Conservation (phyloP, 179 eudicot genomes). For the Spergularia azorica region DNA sequence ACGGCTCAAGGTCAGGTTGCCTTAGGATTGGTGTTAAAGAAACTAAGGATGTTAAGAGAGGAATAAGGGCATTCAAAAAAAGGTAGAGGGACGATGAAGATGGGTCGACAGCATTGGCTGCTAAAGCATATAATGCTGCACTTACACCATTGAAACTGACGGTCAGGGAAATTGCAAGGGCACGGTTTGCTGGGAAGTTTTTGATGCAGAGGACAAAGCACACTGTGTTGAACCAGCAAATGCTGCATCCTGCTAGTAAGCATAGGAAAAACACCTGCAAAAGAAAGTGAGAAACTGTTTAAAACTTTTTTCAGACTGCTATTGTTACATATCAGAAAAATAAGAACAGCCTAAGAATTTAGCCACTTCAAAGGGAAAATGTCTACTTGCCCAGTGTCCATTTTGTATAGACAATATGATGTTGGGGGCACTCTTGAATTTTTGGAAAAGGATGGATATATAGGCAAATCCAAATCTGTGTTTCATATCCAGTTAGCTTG, state of each 20-base stretch:
- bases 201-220: slow-evolving; percentile 79
- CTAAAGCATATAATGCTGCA: slow-evolving; percentile 79
- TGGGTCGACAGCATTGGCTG: slow-evolving; percentile 61
- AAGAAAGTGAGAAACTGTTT: not conserved
- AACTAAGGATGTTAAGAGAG: slow-evolving; percentile 54
- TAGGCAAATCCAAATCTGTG: too few relatives aligned
- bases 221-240: slow-evolving; percentile 96
- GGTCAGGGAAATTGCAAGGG: slow-evolving; percentile 78
- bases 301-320: not conserved
- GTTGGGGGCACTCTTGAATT: too few relatives aligned
- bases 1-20: slow-evolving; percentile 52
- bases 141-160: slow-evolving; percentile 89
- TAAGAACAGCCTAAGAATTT: too few relatives aligned
- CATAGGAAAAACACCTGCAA: slow-evolving; percentile 74
- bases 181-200: slow-evolving; percentile 66
- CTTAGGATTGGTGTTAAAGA: slow-evolving; percentile 67
- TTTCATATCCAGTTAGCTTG: too few relatives aligned
- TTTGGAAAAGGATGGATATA: too few relatives aligned
- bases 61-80: slow-evolving; percentile 65
- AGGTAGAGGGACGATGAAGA: slow-evolving; percentile 60
- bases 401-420: too few relatives aligned
- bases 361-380: too few relatives aligned
- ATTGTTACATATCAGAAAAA: not conserved
- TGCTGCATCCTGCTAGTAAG: slow-evolving; percentile 86
- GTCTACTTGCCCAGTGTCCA: too few relatives aligned